Evolutionary conservation across 1,284 basidiomycete genomes (phyloP).

Genomic region (Dichomitus squalens): DNA sequence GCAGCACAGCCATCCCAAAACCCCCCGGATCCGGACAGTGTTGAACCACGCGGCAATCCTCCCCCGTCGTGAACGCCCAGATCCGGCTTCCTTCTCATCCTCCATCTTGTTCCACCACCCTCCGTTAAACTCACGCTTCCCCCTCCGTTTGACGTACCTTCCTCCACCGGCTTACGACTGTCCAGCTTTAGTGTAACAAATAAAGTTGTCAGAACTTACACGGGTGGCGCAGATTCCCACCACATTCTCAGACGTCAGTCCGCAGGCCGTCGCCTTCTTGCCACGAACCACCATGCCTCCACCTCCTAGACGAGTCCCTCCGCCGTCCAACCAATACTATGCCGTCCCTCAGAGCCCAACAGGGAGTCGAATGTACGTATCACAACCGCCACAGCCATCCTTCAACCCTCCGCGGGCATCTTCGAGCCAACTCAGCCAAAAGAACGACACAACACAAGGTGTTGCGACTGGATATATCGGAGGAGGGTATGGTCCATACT

Average conservation of each 20-base stretch:
- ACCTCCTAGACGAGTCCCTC: constrained; percentile 38
- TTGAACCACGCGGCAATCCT: constrained; percentile 5
- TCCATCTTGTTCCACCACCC: background rate
- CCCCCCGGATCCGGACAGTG: background rate
- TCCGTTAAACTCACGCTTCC: background rate
- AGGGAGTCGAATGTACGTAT: constrained; percentile 28
- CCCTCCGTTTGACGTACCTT: background rate
- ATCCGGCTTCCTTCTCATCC: background rate
- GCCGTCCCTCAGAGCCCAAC: constrained; percentile 52
- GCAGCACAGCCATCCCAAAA: background rate
- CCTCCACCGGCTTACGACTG: background rate
- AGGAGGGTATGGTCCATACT: constrained; percentile 77
- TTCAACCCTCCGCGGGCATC: constrained; percentile 28
- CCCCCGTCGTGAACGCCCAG: background rate
- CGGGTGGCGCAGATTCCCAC: constrained; percentile 17
- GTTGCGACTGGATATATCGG: constrained; percentile 77
- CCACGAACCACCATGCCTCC: constrained; percentile 36
- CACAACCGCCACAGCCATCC: constrained; percentile 32
- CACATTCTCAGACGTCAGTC: constrained; percentile 8
- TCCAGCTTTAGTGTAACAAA: background rate
- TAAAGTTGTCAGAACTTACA: background rate
- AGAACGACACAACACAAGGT: constrained; percentile 63
- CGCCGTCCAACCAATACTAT: constrained; percentile 45
- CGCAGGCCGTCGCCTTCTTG: background rate
- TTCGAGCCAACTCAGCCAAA: constrained; percentile 31